These are phyloP conservation scores for Sarocladium oryzae DNA, from an alignment of 2,329 filamentous ascomycete genomes.

Conservation along the genomic window DNA sequence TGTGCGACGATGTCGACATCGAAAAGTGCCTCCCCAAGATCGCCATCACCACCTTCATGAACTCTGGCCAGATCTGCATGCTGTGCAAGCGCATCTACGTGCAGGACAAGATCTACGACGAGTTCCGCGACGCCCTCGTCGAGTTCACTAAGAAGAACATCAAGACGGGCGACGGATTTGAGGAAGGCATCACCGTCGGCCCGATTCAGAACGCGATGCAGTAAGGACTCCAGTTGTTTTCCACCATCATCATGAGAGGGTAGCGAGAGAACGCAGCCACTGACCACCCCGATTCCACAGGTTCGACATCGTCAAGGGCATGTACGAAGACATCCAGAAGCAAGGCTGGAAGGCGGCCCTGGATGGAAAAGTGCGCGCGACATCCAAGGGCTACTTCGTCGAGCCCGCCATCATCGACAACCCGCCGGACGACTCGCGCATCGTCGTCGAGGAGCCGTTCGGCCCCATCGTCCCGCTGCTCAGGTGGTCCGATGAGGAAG, in stretches of 20 bases:
- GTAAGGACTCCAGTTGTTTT: too few species aligned
- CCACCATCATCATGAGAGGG: constrained; percentile 23
- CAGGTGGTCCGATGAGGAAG: constrained; percentile 53
- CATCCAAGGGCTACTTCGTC: constrained; percentile 46
- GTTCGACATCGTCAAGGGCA: constrained; percentile 40
- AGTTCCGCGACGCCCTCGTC: constrained; percentile 38
- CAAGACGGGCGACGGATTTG: constrained; percentile 35
- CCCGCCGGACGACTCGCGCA: constrained; percentile 47
- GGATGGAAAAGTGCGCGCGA: constrained; percentile 15
- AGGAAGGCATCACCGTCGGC: constrained; percentile 36
- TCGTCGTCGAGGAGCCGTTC: constrained; percentile 48
- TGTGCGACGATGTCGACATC: constrained; percentile 51
- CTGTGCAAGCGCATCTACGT: constrained; percentile 53
- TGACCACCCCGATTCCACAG: constrained; percentile 9
- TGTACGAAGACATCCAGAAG: constrained; percentile 44
- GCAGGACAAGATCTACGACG: constrained; percentile 52
- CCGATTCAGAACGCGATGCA: constrained; percentile 53
- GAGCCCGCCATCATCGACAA: constrained; percentile 54
- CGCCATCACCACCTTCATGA: constrained; percentile 46
- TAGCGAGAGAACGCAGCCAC: not conserved
- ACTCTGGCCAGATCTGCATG: constrained; percentile 38
- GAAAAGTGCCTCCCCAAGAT: constrained; percentile 24
- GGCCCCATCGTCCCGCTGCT: constrained; percentile 58
- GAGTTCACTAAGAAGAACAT: constrained; percentile 19
- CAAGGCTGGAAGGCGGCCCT: constrained; percentile 32